Evolutionary conservation across 208 protist species (phyloP), one percentile per base, ranked within the genome.

Genomic region (Acanthamoeba divionensis): DNA sequence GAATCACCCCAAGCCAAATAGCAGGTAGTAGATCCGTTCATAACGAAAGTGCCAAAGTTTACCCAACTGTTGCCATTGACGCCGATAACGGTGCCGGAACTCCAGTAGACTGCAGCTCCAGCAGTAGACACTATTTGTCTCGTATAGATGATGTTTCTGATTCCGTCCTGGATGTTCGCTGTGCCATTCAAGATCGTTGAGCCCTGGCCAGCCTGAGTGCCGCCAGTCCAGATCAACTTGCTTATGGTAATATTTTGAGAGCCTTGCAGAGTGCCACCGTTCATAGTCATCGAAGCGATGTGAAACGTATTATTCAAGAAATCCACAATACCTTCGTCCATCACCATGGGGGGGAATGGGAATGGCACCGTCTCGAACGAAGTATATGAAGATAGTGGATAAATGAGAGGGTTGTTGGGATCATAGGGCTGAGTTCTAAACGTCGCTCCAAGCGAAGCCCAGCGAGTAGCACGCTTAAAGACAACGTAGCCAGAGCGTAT

Each of bases 261-360:
- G 52, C 75, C 52, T 0, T 33, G 41, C 26, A 85, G 75, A 13
- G 7, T 29, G 47, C 75, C 75, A 44, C 52, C 75, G 44, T 24
- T 29, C 75, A 66, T 50, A 2, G 52, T 65, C 45, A 85, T 33
- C n/a, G 44, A 47, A 38, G 52, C n/a, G 36, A 85, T 6, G 13
- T 50, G 44, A 21, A 85, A 85, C 15, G 75, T 85, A 57, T 85
- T 85, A 57, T 85, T 85, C 54, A 63, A 38, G 52, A 85, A 85
- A 44, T 85, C 75, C 31, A 8, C 75, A 41, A 9, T 41, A 8
- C 36, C 67, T 15, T 33, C 8, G 33, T 66, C n/a, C 54, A 12
- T 24, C 24, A 85, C 15, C 29, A 9, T 1, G 21, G 50, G 12
- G 21, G 75, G 75, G 24, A 60, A 85, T n/a, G 75, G 18, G 36